phyloP scores from a whole-genome alignment of 2,329 filamentous ascomycete genomes.

The Aspergillus vadensis region DNA sequence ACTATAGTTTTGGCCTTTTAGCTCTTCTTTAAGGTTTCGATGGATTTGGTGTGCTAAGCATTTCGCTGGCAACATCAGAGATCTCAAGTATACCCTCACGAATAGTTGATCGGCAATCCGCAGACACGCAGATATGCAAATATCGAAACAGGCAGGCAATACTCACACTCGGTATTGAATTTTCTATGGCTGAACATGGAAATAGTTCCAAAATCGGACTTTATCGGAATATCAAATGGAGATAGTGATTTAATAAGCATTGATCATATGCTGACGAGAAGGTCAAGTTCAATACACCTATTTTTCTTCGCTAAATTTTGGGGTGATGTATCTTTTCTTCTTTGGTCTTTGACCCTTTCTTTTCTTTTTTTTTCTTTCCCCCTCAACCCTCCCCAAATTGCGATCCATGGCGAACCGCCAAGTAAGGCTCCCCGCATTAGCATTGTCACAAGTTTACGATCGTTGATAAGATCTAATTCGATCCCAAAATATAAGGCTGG shows the following conservation, averaged over 20 bases:
- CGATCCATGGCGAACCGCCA: constrained; percentile 12
- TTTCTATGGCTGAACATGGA: too few species aligned
- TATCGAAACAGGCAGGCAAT: too few species aligned
- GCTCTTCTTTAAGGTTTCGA: not conserved
- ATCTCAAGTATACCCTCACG: not conserved
- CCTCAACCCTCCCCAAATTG: not conserved
- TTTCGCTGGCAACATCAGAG: not conserved
- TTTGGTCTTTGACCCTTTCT: not conserved
- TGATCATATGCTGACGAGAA: too few species aligned
- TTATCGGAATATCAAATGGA: too few species aligned
- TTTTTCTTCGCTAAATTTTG: too few species aligned
- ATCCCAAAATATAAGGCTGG: not conserved
- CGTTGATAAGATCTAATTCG: not conserved
- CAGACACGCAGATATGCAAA: too few species aligned
- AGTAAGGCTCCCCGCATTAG: constrained; percentile 6
- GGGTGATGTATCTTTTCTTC: not conserved
- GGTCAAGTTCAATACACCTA: too few species aligned
- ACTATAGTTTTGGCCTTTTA: too few species aligned
- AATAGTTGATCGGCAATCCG: not conserved
- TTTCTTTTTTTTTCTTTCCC: not conserved
- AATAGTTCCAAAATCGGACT: too few species aligned
- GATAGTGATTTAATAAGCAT: too few species aligned
- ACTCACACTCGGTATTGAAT: too few species aligned
- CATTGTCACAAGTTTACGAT: not conserved
- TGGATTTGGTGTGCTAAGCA: not conserved